These are phyloP conservation scores for Taphrina confusa DNA, from an alignment of 1,139 yeast species.

Conservation along the genomic window DNA sequence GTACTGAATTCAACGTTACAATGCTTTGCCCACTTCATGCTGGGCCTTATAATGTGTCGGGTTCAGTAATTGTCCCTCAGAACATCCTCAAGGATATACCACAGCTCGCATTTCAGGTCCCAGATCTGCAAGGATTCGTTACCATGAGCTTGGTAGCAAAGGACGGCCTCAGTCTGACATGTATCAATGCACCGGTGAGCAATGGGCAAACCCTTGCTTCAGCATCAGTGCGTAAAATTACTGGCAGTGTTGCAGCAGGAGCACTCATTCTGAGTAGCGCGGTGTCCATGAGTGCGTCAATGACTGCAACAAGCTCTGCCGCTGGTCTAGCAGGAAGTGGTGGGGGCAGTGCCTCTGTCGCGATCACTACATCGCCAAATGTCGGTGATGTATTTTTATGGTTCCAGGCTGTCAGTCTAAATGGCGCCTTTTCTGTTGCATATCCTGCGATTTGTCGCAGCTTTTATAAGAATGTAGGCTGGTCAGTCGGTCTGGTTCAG, in stretches of 20 bases:
- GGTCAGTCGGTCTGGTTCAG: conserved; percentile 46
- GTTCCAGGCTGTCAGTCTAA: conserved; percentile 45
- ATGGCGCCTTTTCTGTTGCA: conserved; percentile 46
- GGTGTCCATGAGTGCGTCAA: conserved; percentile 21
- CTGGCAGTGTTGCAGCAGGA: conserved; percentile 45
- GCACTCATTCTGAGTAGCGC: conserved; percentile 43
- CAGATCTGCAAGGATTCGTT: conserved; percentile 46
- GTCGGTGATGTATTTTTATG: conserved; percentile 37
- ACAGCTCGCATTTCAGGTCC: conserved; percentile 44
- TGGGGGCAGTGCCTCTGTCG: conserved; percentile 38
- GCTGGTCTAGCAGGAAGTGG: conserved; percentile 31
- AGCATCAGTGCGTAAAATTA: conserved; percentile 42
- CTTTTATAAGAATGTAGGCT: conserved; percentile 46
- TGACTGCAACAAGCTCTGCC: conserved; percentile 38
- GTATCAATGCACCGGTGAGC: conserved; percentile 44
- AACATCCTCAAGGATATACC: conserved; percentile 43
- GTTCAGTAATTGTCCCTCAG: conserved; percentile 44
- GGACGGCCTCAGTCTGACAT: conserved; percentile 43
- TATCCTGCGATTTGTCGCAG: conserved; percentile 46
- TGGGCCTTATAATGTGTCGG: conserved; percentile 42
- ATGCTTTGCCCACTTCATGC: conserved; percentile 45
- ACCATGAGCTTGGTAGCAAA: conserved; percentile 42
- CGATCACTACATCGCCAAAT: conserved; percentile 34
- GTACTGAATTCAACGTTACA: conserved; percentile 39
- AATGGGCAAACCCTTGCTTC: conserved; percentile 45